phyloP scores from a whole-genome alignment of 2,329 filamentous ascomycete genomes.

The Apiospora pterosperma region DNA sequence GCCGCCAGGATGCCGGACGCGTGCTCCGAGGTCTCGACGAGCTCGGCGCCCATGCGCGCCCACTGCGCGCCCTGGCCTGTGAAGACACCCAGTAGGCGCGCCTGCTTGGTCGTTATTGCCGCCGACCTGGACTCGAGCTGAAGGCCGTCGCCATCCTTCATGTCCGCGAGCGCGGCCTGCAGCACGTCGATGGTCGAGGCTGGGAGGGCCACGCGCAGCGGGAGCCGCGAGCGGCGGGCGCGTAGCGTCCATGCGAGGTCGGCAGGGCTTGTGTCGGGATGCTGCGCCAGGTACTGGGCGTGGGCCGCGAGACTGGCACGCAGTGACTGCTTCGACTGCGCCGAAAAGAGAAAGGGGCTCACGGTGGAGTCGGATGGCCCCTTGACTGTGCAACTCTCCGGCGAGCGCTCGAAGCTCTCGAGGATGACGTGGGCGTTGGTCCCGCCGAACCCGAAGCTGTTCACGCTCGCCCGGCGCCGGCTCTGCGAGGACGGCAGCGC shows the following conservation, averaged over 20 bases:
- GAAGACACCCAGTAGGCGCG: conserved; percentile 24
- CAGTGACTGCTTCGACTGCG: background rate
- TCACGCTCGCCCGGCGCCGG: conserved; percentile 1
- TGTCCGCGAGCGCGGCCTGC: background rate
- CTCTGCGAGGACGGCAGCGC: background rate
- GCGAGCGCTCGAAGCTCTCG: background rate
- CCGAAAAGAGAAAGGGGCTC: background rate
- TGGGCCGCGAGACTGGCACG: background rate
- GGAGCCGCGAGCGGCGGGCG: background rate
- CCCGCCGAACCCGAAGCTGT: background rate
- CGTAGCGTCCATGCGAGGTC: background rate
- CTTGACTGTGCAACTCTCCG: background rate
- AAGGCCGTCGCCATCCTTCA: background rate
- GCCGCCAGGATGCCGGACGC: background rate
- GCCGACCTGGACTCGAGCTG: background rate
- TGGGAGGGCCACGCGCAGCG: background rate
- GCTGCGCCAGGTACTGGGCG: background rate
- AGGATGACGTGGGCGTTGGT: background rate
- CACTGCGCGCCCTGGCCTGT: conserved; percentile 33
- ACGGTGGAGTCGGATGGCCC: background rate
- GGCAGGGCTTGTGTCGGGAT: background rate
- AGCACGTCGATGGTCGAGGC: background rate
- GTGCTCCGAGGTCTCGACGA: conserved; percentile 11
- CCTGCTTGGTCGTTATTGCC: no score
- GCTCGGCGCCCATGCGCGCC: conserved; percentile 27